Conservation (phyloP, 305 asterid genomes). For the Ilex paraguariensis region DNA sequence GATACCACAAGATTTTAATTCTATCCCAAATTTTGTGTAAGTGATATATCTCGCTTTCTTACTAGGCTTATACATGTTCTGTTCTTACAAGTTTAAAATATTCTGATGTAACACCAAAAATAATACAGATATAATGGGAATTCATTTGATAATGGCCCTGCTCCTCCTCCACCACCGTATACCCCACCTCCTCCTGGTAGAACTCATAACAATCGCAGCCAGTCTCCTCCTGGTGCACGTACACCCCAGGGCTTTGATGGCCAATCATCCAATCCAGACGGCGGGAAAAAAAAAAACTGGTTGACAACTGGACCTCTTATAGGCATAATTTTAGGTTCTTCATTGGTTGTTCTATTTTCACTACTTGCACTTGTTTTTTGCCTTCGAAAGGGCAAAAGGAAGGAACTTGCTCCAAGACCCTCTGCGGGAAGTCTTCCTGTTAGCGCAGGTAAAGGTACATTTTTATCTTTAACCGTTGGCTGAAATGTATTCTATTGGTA, state of each 20-base stretch:
- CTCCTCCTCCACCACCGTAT: constrained; percentile 90
- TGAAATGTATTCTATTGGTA: no score
- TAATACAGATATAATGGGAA: constrained; percentile 75
- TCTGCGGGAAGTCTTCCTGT: constrained; percentile 55
- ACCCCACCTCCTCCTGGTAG: constrained; percentile 87
- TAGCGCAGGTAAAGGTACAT: constrained; percentile 45
- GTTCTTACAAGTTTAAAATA: background rate
- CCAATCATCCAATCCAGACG: constrained; percentile 30
- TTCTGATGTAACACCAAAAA: background rate
- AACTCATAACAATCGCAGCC: constrained; percentile 34
- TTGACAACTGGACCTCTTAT: constrained; percentile 62
- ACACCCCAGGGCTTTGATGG: constrained; percentile 37
- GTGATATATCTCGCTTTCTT: constrained; percentile 11
- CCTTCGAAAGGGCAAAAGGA: constrained; percentile 53
- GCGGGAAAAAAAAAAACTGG: constrained; percentile 44
- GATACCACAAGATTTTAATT: constrained; percentile 75
- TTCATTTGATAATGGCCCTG: constrained; percentile 73
- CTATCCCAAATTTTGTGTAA: constrained; percentile 77
- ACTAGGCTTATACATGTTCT: no score
- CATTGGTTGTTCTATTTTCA: constrained; percentile 34
- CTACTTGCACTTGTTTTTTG: constrained; percentile 56
- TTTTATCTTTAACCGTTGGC: background rate
- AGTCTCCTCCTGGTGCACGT: constrained; percentile 41
- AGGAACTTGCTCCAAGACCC: constrained; percentile 67
- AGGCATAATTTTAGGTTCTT: constrained; percentile 79